Evolutionary conservation across 2,329 filamentous ascomycete genomes (phyloP).

Genomic region (Sclerotinia spermophila): DNA sequence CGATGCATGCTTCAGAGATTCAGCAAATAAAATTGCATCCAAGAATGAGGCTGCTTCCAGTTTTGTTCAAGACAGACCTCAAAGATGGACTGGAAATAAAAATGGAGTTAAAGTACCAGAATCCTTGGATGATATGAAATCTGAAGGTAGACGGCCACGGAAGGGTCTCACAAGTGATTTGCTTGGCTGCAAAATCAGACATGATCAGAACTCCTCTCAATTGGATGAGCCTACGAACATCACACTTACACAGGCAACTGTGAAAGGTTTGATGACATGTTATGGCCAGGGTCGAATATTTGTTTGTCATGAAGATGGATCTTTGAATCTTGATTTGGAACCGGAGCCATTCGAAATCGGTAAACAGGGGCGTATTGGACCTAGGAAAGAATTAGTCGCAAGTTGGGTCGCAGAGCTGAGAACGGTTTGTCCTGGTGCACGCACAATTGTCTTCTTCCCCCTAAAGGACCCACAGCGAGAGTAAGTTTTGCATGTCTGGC

Average conservation of each 20-base stretch:
- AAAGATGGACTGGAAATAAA: neutral
- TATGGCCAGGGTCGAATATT: conserved; percentile 31
- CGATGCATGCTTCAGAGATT: conserved; percentile 24
- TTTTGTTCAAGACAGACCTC: neutral
- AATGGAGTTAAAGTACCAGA: neutral
- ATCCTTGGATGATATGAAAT: neutral
- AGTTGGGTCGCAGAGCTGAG: conserved; percentile 21
- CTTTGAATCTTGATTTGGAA: conserved; percentile 6
- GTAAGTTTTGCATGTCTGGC: neutral
- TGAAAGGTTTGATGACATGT: conserved; percentile 22
- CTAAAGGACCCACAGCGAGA: conserved; percentile 45
- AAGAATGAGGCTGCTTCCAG: neutral
- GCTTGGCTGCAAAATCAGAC: conserved; percentile 10
- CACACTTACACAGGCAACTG: conserved; percentile 19
- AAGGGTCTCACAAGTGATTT: conserved; percentile 12
- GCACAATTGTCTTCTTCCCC: conserved; percentile 46
- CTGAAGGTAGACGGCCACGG: neutral
- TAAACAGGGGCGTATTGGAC: conserved; percentile 2
- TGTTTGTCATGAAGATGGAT: conserved; percentile 23
- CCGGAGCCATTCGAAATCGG: conserved; percentile 3
- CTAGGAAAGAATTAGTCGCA: conserved; percentile 17
- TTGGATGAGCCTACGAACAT: neutral
- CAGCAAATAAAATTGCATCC: conserved; percentile 11
- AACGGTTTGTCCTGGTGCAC: conserved; percentile 41
- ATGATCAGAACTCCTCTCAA: neutral